phyloP scores from a whole-genome alignment of 2,329 filamentous ascomycete genomes.

The Xylariaceae sp. region DNA sequence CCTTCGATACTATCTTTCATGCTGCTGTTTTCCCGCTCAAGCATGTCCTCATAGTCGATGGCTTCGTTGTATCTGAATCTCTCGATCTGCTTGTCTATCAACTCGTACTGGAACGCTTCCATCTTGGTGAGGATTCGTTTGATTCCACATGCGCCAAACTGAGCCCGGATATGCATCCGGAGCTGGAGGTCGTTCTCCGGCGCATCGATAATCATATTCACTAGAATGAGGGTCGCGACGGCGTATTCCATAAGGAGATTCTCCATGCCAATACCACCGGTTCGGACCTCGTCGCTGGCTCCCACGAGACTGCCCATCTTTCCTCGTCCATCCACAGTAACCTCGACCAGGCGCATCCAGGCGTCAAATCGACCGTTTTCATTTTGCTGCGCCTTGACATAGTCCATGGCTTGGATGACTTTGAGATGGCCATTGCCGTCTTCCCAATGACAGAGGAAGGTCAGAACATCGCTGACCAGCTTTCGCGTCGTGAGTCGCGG shows the following conservation, averaged over 20 bases:
- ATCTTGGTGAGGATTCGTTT: slow-evolving; percentile 93
- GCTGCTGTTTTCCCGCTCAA: slow-evolving; percentile 85
- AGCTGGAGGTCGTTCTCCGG: slow-evolving; percentile 84
- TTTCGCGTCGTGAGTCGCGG: slow-evolving; percentile 87
- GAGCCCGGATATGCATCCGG: slow-evolving; percentile 87
- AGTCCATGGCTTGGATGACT: slow-evolving; percentile 88
- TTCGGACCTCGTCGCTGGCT: slow-evolving; percentile 91
- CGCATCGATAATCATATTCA: slow-evolving; percentile 95
- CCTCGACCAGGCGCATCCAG: slow-evolving; percentile 98
- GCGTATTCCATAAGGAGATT: slow-evolving; percentile 99
- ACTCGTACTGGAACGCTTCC: slow-evolving; percentile 96
- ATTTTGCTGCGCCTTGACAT: slow-evolving; percentile 78
- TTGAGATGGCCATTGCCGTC: slow-evolving; percentile 81
- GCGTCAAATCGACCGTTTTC: slow-evolving; percentile 96
- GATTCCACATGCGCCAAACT: slow-evolving; percentile 93
- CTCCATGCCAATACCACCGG: slow-evolving; percentile 96
- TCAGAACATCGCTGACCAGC: slow-evolving; percentile 90
- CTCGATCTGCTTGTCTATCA: slow-evolving; percentile 97
- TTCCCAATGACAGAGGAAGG: slow-evolving; percentile 94
- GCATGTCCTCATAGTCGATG: slow-evolving; percentile 96
- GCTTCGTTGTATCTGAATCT: slow-evolving; percentile 89
- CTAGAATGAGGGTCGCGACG: slow-evolving; percentile 84
- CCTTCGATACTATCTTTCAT: slow-evolving; percentile 83
- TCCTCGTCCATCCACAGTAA: slow-evolving; percentile 91
- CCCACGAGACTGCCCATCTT: slow-evolving; percentile 99